Evolutionary conservation across 2,329 filamentous ascomycete genomes (phyloP), one percentile per base, ranked within the genome.

Genomic region (Thelonectria blattea): DNA sequence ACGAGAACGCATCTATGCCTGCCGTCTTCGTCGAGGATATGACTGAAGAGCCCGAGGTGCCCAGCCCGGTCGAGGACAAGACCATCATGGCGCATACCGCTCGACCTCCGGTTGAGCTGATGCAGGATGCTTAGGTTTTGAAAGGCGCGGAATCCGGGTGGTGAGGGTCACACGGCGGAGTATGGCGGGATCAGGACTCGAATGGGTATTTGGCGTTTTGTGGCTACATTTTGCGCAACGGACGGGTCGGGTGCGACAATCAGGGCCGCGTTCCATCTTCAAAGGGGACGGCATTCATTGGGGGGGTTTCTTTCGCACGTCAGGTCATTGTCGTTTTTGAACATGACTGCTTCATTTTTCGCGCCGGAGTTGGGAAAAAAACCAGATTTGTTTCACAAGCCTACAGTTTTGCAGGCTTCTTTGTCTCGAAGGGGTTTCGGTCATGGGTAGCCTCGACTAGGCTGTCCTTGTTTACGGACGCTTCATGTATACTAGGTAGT

Each of bases 11-110:
- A 65, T 83, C 82, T 18, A 78, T 90, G 68, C 88, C 88, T 2
- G 86, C 85, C 39, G 88, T 90, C 62, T 83, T 85, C 39, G 87
- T 90, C 12, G 86, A 90, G 68, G 88, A 90, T 71, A 86, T 87
- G 80, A 88, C 87, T 14, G 84, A 86, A 63, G 82, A 80, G 62
- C 81, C 81, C 2, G 76, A 78, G 30, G 76, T 75, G 43, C 53
- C 81, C 63, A 79, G 79, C 71, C 76, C 80, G 15, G 67, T 81
- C 51, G 73, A 80, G 56, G 68, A 70, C 20, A 81, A 78, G 68
- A 79, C 83, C 18, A 84, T 87, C 63, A 72, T 83, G 76, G 83
- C 84, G 22, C 85, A 89, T 68, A 90, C 88, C 3, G 66, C 83
- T 2, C 79, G 87, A 51, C 88, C 88, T 20, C 88, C 88, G 0